phyloP scores from a whole-genome alignment of 1,139 yeast species.

The Nadsonia starkeyi-henricii region DNA sequence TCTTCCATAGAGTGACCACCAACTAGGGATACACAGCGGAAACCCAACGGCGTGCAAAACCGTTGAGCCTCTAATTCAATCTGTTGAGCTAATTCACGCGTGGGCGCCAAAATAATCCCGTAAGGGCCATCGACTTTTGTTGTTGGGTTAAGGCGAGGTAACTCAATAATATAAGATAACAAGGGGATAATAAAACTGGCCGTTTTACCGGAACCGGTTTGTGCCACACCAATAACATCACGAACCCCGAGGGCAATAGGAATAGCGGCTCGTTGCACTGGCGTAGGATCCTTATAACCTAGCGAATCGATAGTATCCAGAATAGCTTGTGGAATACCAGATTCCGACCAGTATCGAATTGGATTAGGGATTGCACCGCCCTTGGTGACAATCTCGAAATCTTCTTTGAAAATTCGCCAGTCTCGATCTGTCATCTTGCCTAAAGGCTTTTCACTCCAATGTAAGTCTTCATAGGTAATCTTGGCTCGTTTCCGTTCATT shows the following conservation, averaged over 20 bases:
- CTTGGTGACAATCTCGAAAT: conserved; percentile 48
- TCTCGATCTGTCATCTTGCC: conserved; percentile 64
- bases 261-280: conserved; percentile 79
- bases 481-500: conserved; percentile 5
- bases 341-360: conserved; percentile 59
- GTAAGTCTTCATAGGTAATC: conserved; percentile 26
- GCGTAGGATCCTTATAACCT: conserved; percentile 56
- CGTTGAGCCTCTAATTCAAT: conserved; percentile 52
- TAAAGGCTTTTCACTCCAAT: conserved; percentile 60
- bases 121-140: conserved; percentile 45
- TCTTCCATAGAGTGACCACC: conserved; percentile 86
- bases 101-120: conserved; percentile 69
- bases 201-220: conserved; percentile 94
- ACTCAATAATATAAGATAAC: conserved; percentile 39
- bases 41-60: conserved; percentile 31
- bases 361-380: conserved; percentile 44
- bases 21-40: conserved; percentile 53
- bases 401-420: conserved; percentile 82
- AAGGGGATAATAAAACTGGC: conserved; percentile 70
- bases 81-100: conserved; percentile 79
- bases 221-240: conserved; percentile 84
- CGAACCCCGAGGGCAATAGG: conserved; percentile 49
- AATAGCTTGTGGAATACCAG: conserved; percentile 33
- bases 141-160: conserved; percentile 28
- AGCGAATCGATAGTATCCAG: conserved; percentile 27